Conservation (phyloP, 2,329 filamentous ascomycete genomes). For the Claviceps pazoutovae region DNA sequence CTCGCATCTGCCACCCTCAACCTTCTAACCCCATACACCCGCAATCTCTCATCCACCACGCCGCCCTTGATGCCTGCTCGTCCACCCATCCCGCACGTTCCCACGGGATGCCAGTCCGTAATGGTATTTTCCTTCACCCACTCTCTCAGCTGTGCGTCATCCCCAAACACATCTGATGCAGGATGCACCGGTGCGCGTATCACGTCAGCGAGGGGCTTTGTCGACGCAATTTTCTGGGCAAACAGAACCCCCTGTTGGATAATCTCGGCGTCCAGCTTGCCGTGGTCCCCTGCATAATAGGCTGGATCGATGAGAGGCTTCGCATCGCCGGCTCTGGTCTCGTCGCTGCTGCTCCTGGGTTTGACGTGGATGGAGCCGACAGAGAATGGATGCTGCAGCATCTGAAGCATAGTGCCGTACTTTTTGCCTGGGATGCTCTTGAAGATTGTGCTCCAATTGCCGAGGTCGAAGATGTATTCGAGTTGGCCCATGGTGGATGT, state of each 20-base stretch:
- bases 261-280: conserved; percentile 26
- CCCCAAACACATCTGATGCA: conserved; percentile 7
- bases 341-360: conserved; percentile 5
- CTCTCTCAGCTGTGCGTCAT: conserved; percentile 9
- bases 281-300: conserved; percentile 26
- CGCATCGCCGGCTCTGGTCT: conserved; percentile 9
- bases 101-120: conserved; percentile 26
- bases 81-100: conserved; percentile 21
- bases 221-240: conserved; percentile 22
- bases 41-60: conserved; percentile 14
- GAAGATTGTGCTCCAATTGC: conserved; percentile 30
- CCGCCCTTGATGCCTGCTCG: conserved; percentile 16
- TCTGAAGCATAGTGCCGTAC: conserved; percentile 34
- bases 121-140: conserved; percentile 18
- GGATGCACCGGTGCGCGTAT: conserved; percentile 19
- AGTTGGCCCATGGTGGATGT: conserved; percentile 26
- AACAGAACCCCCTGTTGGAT: conserved; percentile 29
- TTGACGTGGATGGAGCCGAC: conserved; percentile 33
- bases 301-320: conserved; percentile 26
- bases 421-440: conserved; percentile 21
- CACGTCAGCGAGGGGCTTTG: conserved; percentile 22
- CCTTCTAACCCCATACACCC: conserved; percentile 13
- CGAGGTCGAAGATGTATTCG: conserved; percentile 34
- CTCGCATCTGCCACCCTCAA: conserved; percentile 13
- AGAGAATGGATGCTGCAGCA: conserved; percentile 38